Conservation (phyloP, 164 flowering plant genomes). For the Brasenia schreberi region DNA sequence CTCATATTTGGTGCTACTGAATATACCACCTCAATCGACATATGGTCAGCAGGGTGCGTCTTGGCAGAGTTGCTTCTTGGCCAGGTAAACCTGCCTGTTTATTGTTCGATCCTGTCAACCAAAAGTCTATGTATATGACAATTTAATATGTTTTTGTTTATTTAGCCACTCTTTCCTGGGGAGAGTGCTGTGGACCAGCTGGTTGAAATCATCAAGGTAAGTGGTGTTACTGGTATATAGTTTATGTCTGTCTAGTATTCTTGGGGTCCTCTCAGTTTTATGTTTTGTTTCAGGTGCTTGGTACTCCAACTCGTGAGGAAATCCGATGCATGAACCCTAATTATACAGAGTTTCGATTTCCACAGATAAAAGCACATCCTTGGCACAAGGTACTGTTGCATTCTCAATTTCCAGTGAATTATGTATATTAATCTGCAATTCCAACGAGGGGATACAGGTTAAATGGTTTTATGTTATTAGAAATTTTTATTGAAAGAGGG, state of each 20-base stretch:
- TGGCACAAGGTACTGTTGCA: slow-evolving; percentile 81
- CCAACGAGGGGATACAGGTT: too few relatives aligned
- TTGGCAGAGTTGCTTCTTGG: slow-evolving; percentile 90
- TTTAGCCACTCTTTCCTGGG: slow-evolving; percentile 91
- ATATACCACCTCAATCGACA: slow-evolving; percentile 85
- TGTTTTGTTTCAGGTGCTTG: slow-evolving; percentile 64
- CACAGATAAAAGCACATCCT: slow-evolving; percentile 93
- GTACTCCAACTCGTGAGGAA: slow-evolving; percentile 97
- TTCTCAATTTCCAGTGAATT: background rate
- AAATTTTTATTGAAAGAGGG: too few relatives aligned
- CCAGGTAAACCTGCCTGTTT: slow-evolving; percentile 35
- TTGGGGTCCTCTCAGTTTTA: background rate
- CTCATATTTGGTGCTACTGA: slow-evolving; percentile 97
- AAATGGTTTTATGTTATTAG: too few relatives aligned
- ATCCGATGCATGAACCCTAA: slow-evolving; percentile 95
- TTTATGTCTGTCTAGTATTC: background rate
- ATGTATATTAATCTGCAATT: too few relatives aligned
- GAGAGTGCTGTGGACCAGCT: slow-evolving; percentile 95
- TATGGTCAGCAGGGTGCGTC: slow-evolving; percentile 98
- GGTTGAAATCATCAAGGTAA: slow-evolving; percentile 92
- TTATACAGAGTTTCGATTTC: slow-evolving; percentile 86
- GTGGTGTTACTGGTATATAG: background rate
- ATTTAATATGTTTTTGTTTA: background rate
- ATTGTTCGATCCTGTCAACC: too few relatives aligned
- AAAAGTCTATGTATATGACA: background rate